phyloP scores from a whole-genome alignment of 2,329 filamentous ascomycete species.

The Aspergillus awamori region DNA sequence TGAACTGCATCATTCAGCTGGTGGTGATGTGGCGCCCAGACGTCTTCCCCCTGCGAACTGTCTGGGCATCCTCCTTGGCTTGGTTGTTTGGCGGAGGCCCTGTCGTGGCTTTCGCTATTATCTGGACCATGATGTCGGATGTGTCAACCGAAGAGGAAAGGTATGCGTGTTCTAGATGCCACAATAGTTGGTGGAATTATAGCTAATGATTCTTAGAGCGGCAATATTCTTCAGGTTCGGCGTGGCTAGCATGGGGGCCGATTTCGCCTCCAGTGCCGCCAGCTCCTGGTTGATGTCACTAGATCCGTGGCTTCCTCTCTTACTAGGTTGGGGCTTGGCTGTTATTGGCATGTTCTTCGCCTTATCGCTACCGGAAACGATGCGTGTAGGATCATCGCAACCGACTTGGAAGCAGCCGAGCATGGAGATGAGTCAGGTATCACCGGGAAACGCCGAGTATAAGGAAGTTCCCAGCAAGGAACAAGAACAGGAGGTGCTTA shows the following conservation, averaged over 20 bases:
- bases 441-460: constrained; percentile 18
- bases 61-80: constrained; percentile 53
- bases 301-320: constrained; percentile 46
- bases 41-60: constrained; percentile 48
- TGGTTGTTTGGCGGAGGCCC: constrained; percentile 52
- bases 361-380: constrained; percentile 44
- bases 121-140: constrained; percentile 56
- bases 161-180: constrained; percentile 19
- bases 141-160: constrained; percentile 52
- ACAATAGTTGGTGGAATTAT: constrained; percentile 28
- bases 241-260: constrained; percentile 43
- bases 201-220: constrained; percentile 31
- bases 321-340: constrained; percentile 39
- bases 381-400: constrained; percentile 30
- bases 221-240: constrained; percentile 46
- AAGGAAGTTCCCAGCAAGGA: constrained; percentile 22
- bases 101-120: constrained; percentile 51
- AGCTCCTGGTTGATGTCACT: constrained; percentile 46
- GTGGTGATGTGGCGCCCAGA: constrained; percentile 43
- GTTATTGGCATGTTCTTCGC: constrained; percentile 37
- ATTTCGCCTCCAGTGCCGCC: constrained; percentile 43
- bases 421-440: constrained; percentile 37
- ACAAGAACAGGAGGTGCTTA: constrained; percentile 23
- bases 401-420: constrained; percentile 12
- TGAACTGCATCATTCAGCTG: constrained; percentile 38